These are phyloP conservation scores for Chytridiales sp. DNA, from an alignment of 371 early-diverging fungal genomes.

Conservation along the genomic window DNA sequence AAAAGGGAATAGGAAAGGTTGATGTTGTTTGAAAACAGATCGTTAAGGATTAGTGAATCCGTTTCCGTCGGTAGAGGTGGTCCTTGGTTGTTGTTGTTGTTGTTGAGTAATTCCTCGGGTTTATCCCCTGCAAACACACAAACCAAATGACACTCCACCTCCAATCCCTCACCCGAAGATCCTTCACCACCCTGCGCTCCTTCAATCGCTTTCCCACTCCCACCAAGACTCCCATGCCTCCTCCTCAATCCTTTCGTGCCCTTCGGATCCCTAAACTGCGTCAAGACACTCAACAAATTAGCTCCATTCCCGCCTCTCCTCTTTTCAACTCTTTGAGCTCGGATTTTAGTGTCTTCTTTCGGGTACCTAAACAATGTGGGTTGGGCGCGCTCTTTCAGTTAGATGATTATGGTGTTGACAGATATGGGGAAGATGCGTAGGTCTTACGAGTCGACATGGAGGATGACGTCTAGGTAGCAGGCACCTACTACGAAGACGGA, in stretches of 20 bases:
- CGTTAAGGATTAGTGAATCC: constrained; percentile 18
- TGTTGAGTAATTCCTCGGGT: not conserved
- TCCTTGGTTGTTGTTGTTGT: not conserved
- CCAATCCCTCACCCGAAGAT: too few species aligned
- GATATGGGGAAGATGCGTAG: constrained; percentile 1
- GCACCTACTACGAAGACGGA: constrained; percentile 30
- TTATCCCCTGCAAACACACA: constrained; percentile 22
- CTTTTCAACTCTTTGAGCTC: constrained; percentile 54
- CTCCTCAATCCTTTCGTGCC: too few species aligned
- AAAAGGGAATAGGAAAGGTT: constrained; percentile 31
- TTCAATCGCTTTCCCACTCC: too few species aligned
- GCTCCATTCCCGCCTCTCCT: constrained; percentile 70
- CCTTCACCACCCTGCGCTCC: too few species aligned
- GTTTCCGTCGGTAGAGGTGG: not conserved
- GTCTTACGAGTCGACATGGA: constrained; percentile 29
- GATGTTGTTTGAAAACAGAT: constrained; percentile 1
- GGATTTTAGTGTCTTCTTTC: constrained; percentile 58
- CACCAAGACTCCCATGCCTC: too few species aligned
- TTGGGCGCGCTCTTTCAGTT: not conserved
- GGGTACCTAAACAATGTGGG: constrained; percentile 52
- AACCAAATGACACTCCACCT: constrained; percentile 16
- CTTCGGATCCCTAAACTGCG: constrained; percentile 49
- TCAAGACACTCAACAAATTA: constrained; percentile 59
- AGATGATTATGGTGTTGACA: not conserved
- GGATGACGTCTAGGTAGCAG: constrained; percentile 37